Evolutionary conservation across 495 filamentous ascomycete genomes (phyloP), one percentile per base, ranked within the genome.

Genomic region (Neurospora intermedia): DNA sequence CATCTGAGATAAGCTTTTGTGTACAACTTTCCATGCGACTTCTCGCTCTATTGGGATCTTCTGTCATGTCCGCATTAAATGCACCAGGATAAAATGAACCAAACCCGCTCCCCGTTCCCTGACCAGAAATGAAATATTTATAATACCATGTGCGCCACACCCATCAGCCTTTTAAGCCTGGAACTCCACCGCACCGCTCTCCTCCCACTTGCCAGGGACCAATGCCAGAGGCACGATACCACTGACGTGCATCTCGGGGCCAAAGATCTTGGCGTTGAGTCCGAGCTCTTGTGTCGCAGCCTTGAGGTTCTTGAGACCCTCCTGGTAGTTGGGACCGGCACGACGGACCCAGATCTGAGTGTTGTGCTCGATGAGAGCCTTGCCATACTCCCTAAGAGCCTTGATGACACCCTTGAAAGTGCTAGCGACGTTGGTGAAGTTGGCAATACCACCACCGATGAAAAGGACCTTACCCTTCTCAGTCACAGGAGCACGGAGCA

Each of bases 351-450:
- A 99, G 87, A 99, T 98, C 83, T 97, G 92, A 73, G 96, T 94
- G 78, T 96, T 96, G 91, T 99, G 96, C 89, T 98, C 96, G 82
- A 89, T 89, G 73, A 99, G 88, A 43, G 90, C 84, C 69, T 90
- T 90, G 71, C 94, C 89, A 74, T 96, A 93, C 84, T 98, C 96
- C 72, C 96, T 91, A 73, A 99, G 90, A 45, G 96, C 96, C 73
- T 94, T 92, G 84, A 99, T 99, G 81, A 99, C 94, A 86, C 96
- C 96, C 88, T 99, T 99, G 91, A 99, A 99, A 69, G 96, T 99
- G 76, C 90, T 94, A 70, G 96, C 96, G 69, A 99, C 92, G 83
- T 94, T 87, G 84, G 96, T 99, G 88, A 99, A 99, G 91, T 99
- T 99, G 87, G 96, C 96, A 89, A 99, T 99, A 89, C 96, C 96